A percentile compares a stretch with the other conserved stretches of the same genome.
Evolutionary conservation across 176 grass and related monocot species (phyloP).

Genomic region (Thalia dealbata): DNA sequence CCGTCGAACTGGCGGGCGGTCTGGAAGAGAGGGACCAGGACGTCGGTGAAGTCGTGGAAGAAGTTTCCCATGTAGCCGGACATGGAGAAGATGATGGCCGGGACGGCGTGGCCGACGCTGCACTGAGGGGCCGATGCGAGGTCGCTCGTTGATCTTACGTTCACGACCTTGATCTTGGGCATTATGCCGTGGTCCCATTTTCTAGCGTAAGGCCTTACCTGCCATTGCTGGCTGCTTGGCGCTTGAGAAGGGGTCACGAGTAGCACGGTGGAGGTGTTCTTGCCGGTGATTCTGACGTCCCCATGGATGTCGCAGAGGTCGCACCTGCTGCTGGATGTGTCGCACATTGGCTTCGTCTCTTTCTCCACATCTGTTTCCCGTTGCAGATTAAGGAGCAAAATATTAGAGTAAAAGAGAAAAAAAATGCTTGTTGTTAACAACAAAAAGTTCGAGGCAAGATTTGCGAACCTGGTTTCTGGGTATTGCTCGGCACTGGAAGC

Average conservation of each 20-base stretch:
- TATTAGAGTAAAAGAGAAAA: neutral
- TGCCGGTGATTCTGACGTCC: constrained; percentile 49
- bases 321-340: neutral
- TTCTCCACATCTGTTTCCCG: neutral
- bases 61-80: constrained; percentile 84
- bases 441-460: neutral
- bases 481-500: neutral
- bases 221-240: constrained; percentile 36
- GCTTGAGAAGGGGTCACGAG: constrained; percentile 40
- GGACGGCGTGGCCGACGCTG: constrained; percentile 47
- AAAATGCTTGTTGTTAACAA: neutral
- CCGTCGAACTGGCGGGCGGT: constrained; percentile 85
- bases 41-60: constrained; percentile 92
- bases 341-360: neutral
- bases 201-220: constrained; percentile 69
- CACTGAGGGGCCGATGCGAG: constrained; percentile 42
- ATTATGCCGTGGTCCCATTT: constrained; percentile 70
- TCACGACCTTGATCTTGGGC: constrained; percentile 39
- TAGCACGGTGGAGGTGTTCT: constrained; percentile 37
- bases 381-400: neutral
- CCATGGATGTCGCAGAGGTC: constrained; percentile 5
- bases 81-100: constrained; percentile 56
- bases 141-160: constrained; percentile 32
- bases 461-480: neutral
- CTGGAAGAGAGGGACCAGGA: constrained; percentile 81